phyloP scores from a whole-genome alignment of 1,139 yeast genomes.

The Hanseniaspora uvarum region DNA sequence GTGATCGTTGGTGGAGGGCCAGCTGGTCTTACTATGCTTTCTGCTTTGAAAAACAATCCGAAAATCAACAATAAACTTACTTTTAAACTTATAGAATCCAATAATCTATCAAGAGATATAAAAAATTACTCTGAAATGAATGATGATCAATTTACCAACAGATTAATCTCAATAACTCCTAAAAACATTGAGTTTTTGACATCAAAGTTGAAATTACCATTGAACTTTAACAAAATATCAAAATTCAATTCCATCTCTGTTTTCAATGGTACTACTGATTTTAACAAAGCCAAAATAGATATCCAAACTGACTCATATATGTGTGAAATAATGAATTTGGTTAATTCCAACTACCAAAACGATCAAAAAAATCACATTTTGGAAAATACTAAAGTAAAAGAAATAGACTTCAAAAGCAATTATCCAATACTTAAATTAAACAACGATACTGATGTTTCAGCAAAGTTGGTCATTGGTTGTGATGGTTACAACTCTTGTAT shows the following conservation, averaged over 20 bases:
- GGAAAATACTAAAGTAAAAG: constrained; percentile 20
- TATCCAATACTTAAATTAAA: constrained; percentile 75
- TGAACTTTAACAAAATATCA: constrained; percentile 61
- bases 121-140: constrained; percentile 7
- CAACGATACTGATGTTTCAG: constrained; percentile 51
- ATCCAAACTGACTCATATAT: constrained; percentile 37
- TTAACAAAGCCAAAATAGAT: constrained; percentile 61
- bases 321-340: constrained; percentile 82
- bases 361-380: not conserved
- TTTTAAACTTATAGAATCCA: constrained; percentile 11
- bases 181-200: constrained; percentile 58
- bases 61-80: constrained; percentile 1
- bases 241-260: constrained; percentile 74
- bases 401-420: constrained; percentile 31
- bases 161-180: constrained; percentile 82
- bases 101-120: constrained; percentile 6
- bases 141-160: constrained; percentile 61
- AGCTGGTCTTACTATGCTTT: constrained; percentile 79
- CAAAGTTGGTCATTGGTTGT: constrained; percentile 81
- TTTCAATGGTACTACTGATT: constrained; percentile 67
- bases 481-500: constrained; percentile 96
- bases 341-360: constrained; percentile 30
- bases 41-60: constrained; percentile 50
- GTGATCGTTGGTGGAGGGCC: constrained; percentile 96
- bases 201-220: constrained; percentile 66